Base-by-base conservation (phyloP, 371 early-diverging fungal species). In the Rhizomucor pusillus region DNA sequence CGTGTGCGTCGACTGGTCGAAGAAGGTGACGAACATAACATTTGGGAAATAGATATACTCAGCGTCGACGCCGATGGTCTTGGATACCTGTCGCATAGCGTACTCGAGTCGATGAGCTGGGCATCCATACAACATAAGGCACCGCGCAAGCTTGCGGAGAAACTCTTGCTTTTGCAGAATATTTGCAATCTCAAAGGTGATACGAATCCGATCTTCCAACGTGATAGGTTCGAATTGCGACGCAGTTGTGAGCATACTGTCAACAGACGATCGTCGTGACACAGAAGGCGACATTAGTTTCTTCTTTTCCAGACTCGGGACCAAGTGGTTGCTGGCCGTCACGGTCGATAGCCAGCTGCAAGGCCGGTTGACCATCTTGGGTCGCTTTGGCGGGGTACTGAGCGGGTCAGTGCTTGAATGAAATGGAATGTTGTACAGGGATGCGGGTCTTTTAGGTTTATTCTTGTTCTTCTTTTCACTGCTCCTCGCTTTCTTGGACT, bases 1-100 rank as follows among this genome's bases (percentile, higher is more conserved):
- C 5, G 90, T 85, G 51, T 89, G 86, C 1, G 89, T 89, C 23
- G 83, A 75, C n/a, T 76, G 77, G 59, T 89, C 88, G 56, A 80
- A 80, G 51, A 90, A 89, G 2, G 85, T 79, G 39, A 90, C 71
- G 39, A 90, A 79, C 80, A 89, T 85, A 23, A 87, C 75, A 24
- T 84, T 84, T 6, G 90, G 90, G 47, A 88, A 63, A 44, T 79
- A 78, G 9, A 85, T 79, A 45, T 86, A 88, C 47, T 82, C 80
- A 9, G 86, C 86, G 13, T 88, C 82, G 14, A 90, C 79, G 14
- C 81, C 82, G 47, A 90, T 64, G 9, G 82, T 80, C n/a, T 63
- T 60, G 29, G 75, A 77, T 41, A 84, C 67, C 25, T 69, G 60
- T 1, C 66, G 59, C 57, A 85, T 69, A 13, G 76, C 72, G 23